Percentiles rank a stretch among this genome's conserved stretches.
Conservation (phyloP, 1,284 basidiomycete species). For the Trametes pubescens region DNA sequence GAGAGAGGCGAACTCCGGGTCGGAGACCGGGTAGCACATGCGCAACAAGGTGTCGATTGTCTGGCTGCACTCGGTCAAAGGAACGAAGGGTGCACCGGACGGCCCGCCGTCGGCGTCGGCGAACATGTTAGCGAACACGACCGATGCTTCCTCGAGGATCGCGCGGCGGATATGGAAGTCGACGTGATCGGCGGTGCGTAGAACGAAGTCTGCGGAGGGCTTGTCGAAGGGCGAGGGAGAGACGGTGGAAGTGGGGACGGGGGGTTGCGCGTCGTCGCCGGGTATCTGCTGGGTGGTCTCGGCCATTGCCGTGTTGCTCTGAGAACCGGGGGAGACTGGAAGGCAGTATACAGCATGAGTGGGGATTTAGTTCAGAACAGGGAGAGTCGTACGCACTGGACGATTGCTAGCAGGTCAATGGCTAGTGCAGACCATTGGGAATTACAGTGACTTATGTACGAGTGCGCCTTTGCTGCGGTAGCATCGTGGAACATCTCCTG, state of each 20-base stretch:
- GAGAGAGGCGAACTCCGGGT: conserved; percentile 17
- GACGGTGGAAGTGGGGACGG: no score
- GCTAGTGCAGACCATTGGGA: no score
- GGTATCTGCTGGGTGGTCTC: background rate
- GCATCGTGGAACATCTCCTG: no score
- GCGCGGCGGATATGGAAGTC: conserved; percentile 30
- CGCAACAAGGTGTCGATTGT: conserved; percentile 29
- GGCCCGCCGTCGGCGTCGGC: no score
- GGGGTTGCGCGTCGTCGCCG: background rate
- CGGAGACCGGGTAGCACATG: conserved; percentile 28
- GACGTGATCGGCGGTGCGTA: conserved; percentile 25
- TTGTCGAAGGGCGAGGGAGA: conserved; percentile 27
- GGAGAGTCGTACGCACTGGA: no score
- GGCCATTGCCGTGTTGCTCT: background rate
- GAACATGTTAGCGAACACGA: conserved; percentile 33
- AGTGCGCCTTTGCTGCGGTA: no score
- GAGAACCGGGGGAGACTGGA: background rate
- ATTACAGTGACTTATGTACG: no score
- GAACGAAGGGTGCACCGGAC: background rate
- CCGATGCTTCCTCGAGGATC: conserved; percentile 30
- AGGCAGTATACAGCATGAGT: no score
- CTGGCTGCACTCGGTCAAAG: conserved; percentile 26
- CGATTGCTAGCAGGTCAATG: no score
- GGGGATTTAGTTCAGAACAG: no score
- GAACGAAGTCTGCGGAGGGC: conserved; percentile 28